phyloP scores from a whole-genome alignment of 2,329 filamentous ascomycete species.

The Curvularia hawaiiensis region DNA sequence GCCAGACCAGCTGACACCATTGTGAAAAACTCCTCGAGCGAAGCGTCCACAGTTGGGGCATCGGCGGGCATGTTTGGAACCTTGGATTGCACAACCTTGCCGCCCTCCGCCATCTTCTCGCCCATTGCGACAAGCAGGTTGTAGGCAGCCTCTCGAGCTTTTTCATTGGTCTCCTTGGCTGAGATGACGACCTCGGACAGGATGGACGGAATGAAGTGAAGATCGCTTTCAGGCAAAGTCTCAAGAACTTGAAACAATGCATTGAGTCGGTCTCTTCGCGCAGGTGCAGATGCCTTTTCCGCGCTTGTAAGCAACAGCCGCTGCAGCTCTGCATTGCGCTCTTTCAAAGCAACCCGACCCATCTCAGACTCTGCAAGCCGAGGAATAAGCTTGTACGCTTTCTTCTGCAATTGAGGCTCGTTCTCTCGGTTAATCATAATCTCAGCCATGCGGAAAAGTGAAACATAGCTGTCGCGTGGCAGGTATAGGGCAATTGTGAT shows the following conservation, averaged over 20 bases:
- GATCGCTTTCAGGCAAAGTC: conserved; percentile 74
- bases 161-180: conserved; percentile 97
- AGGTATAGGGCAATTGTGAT: conserved; percentile 96
- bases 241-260: conserved; percentile 82
- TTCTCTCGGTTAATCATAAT: conserved; percentile 79
- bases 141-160: conserved; percentile 86
- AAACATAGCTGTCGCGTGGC: conserved; percentile 80
- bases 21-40: conserved; percentile 93
- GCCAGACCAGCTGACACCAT: conserved; percentile 98
- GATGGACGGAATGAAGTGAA: conserved; percentile 92
- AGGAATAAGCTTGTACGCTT: conserved; percentile 97
- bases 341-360: conserved; percentile 75
- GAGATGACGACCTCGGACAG: conserved; percentile 94
- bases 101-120: conserved; percentile 76
- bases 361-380: conserved; percentile 81
- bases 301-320: conserved; percentile 77
- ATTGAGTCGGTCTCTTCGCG: conserved; percentile 81
- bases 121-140: conserved; percentile 89
- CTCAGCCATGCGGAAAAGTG: conserved; percentile 85
- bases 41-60: conserved; percentile 77
- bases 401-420: conserved; percentile 96
- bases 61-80: conserved; percentile 85
- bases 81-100: conserved; percentile 81
- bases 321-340: conserved; percentile 80
- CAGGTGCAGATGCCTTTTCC: conserved; percentile 85